phyloP scores from a whole-genome alignment of 202 grass and related monocot genomes.

The Bolboschoenoplectus hybrid region DNA sequence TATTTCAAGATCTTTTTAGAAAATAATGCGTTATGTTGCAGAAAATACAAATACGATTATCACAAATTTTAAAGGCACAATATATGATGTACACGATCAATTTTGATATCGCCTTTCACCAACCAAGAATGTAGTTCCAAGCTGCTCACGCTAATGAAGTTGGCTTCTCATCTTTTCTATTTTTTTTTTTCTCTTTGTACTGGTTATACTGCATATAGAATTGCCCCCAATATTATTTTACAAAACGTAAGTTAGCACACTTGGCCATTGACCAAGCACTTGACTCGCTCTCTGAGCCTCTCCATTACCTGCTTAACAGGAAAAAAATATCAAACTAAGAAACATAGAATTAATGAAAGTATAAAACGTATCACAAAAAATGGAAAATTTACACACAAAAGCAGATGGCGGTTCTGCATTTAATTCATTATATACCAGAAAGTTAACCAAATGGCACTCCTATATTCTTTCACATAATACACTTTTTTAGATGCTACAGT shows the following conservation, averaged over 20 bases:
- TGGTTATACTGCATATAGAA: conserved; percentile 27
- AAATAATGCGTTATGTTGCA: not conserved
- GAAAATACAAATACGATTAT: too few species aligned
- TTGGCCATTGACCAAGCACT: conserved; percentile 57
- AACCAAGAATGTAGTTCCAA: not conserved
- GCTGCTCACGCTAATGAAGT: not conserved
- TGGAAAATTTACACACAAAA: not conserved
- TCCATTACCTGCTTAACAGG: conserved; percentile 57
- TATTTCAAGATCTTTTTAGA: not conserved
- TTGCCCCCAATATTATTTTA: conserved; percentile 22
- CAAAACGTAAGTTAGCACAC: conserved; percentile 23
- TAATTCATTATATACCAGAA: not conserved
- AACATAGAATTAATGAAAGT: not conserved
- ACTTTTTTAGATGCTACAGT: not conserved
- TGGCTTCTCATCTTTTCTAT: not conserved
- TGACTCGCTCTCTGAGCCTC: conserved; percentile 63
- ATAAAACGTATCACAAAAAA: not conserved
- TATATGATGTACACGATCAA: not conserved
- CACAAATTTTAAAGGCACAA: not conserved
- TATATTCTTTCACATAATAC: not conserved
- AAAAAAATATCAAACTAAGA: conserved; percentile 28
- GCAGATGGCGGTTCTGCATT: not conserved
- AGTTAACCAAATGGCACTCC: not conserved
- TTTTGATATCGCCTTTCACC: not conserved
- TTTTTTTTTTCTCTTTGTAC: conserved; percentile 23